A percentile compares a stretch with the other conserved stretches of the same genome.
Evolutionary conservation across 2,329 filamentous ascomycete genomes (phyloP).

Genomic region (Lecanicillium sp.): DNA sequence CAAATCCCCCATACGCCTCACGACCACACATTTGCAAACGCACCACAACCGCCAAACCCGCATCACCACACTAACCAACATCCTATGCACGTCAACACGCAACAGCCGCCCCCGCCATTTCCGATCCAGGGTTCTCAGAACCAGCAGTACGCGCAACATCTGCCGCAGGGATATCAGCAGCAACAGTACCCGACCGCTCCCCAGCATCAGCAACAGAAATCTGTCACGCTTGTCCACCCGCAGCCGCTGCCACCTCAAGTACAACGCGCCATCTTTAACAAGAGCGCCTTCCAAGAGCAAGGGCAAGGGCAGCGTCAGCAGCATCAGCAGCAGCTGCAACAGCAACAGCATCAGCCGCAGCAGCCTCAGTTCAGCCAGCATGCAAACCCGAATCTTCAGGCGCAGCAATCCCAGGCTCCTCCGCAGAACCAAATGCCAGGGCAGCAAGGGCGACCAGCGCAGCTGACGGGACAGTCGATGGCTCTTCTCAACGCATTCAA

Average conservation of each 20-base stretch:
- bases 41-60: conserved; percentile 47
- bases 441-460: conserved; percentile 11
- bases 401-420: neutral
- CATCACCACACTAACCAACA: conserved; percentile 45
- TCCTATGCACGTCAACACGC: conserved; percentile 14
- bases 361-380: conserved; percentile 10
- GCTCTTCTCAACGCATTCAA: conserved; percentile 39
- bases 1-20: conserved; percentile 42
- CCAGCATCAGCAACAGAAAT: conserved; percentile 12
- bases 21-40: conserved; percentile 43
- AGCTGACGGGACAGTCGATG: conserved; percentile 34
- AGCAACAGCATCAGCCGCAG: conserved; percentile 18
- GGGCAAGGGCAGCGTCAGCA: conserved; percentile 6
- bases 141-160: neutral
- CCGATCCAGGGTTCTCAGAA: conserved; percentile 15
- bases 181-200: conserved; percentile 12
- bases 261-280: conserved; percentile 44
- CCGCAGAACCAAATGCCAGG: neutral
- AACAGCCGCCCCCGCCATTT: conserved; percentile 25
- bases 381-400: neutral
- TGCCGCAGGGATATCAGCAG: conserved; percentile 6
- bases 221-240: conserved; percentile 26
- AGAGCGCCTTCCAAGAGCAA: conserved; percentile 22
- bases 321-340: conserved; percentile 12
- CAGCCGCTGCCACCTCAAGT: conserved; percentile 49